Evolutionary conservation across 2,329 filamentous ascomycete genomes (phyloP).

Genomic region (Colletotrichum higginsianum): DNA sequence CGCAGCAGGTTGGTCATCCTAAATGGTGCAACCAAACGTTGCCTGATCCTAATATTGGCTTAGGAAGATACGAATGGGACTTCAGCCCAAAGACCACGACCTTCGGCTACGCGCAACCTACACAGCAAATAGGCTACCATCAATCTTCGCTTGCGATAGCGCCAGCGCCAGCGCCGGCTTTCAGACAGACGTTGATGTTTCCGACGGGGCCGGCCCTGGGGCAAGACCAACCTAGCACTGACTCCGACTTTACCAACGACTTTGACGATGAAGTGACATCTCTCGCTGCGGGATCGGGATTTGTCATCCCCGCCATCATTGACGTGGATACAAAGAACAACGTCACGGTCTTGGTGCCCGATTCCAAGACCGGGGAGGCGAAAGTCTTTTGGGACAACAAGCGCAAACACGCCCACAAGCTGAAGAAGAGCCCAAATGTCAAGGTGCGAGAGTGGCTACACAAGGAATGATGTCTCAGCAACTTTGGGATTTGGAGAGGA

Average conservation of each 20-base stretch:
- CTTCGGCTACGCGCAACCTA: not conserved
- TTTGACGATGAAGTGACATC: conserved; percentile 2
- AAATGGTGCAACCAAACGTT: no score
- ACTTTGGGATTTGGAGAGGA: not conserved
- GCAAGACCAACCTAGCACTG: not conserved
- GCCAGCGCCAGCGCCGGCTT: not conserved
- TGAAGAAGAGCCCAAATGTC: not conserved
- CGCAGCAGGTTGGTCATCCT: not conserved
- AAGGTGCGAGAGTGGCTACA: conserved; percentile 14
- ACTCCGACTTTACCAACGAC: not conserved
- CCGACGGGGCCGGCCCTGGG: not conserved
- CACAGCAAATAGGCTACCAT: not conserved
- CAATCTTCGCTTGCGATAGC: not conserved
- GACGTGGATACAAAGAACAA: conserved; percentile 33
- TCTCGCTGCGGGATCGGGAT: not conserved
- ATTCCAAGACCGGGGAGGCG: not conserved
- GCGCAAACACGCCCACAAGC: conserved; percentile 1
- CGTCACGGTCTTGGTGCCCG: conserved; percentile 19
- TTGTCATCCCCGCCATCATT: conserved; percentile 25
- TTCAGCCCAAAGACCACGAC: not conserved
- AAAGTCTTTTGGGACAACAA: conserved; percentile 19
- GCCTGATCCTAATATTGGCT: not conserved
- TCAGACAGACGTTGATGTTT: not conserved
- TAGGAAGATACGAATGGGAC: conserved; percentile 14
- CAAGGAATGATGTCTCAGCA: not conserved